Evolutionary conservation across 1,139 yeast species (phyloP), one percentile per base, ranked within the genome.

Genomic region (Magnusiomyces magnusii): DNA sequence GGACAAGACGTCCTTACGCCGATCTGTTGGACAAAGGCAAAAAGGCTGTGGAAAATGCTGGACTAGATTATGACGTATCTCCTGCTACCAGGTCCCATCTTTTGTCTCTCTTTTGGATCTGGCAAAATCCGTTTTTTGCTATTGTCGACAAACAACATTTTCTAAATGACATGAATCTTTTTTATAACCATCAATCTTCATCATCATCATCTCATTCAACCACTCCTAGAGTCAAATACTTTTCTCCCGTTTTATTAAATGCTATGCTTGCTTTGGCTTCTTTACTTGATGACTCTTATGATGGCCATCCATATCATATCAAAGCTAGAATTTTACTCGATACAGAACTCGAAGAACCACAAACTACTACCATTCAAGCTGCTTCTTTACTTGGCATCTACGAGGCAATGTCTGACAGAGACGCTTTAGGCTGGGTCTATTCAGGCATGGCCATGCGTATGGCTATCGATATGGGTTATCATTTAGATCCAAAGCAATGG

Each of bases 401-500:
- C n/a, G 69, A 67, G 55, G 65, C 67, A 2, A 68, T 66, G 10
- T 63, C 60, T 34, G 67, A 67, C 24, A 55, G 66, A 24, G 65
- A 66, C 51, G 62, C 67, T 31, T 61, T 64, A 0, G 69, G 69
- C 5, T 67, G 69, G 69, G 61, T 66, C 2, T 65, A 67, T 54
- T 64, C 67, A 13, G 69, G 69, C 9, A 67, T 67, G 68, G 67
- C 69, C 9, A 62, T 64, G 47, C 61, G 69, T 24, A 67, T 67
- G 67, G 67, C 67, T 2, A 60, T 66, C 5, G 69, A 67, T 47
- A 55, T 67, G 53, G 69, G 69, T 2, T 57, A 63, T n/a, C 69
- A 67, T 56, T 57, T 65, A 15, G 65, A 67, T 53, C 61, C 63
- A 27, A 60, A 60, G 24, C 56, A 57, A 10, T 61, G 66, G 54